phyloP scores from a whole-genome alignment of 768 basidiomycete genomes.

The Leccinum boreale region DNA sequence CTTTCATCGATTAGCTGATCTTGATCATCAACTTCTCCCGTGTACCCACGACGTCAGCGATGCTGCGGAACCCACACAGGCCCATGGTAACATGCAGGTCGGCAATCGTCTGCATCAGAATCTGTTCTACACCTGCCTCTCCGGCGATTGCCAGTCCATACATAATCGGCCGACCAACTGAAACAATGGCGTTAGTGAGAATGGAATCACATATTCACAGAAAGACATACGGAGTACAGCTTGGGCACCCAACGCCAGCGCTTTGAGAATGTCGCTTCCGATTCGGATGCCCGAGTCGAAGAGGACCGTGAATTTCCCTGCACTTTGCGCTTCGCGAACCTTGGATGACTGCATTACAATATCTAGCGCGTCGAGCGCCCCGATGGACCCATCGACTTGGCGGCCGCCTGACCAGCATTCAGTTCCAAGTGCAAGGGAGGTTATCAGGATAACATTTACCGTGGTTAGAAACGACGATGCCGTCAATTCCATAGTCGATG shows the following conservation, averaged over 20 bases:
- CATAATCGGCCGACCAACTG: slow-evolving; percentile 43
- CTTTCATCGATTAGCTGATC: slow-evolving; percentile 8
- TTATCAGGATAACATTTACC: slow-evolving; percentile 37
- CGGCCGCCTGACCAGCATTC: slow-evolving; percentile 51
- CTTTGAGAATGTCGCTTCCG: slow-evolving; percentile 53
- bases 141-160: slow-evolving; percentile 50
- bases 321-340: slow-evolving; percentile 52
- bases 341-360: slow-evolving; percentile 61
- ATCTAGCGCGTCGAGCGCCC: slow-evolving; percentile 68
- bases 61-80: slow-evolving; percentile 35
- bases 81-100: slow-evolving; percentile 45
- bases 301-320: slow-evolving; percentile 63
- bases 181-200: background rate
- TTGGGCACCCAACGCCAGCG: slow-evolving; percentile 56
- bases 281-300: slow-evolving; percentile 63
- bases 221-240: slow-evolving; percentile 40
- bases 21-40: slow-evolving; percentile 33
- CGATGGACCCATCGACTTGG: slow-evolving; percentile 76
- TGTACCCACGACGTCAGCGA: slow-evolving; percentile 38
- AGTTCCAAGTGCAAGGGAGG: background rate
- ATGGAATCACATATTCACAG: background rate
- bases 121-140: slow-evolving; percentile 46
- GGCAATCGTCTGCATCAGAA: slow-evolving; percentile 42
- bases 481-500: slow-evolving; percentile 60
- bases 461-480: slow-evolving; percentile 80